Evolutionary conservation across 768 basidiomycete genomes (phyloP).

Genomic region (Stropharia rugosoannulata): DNA sequence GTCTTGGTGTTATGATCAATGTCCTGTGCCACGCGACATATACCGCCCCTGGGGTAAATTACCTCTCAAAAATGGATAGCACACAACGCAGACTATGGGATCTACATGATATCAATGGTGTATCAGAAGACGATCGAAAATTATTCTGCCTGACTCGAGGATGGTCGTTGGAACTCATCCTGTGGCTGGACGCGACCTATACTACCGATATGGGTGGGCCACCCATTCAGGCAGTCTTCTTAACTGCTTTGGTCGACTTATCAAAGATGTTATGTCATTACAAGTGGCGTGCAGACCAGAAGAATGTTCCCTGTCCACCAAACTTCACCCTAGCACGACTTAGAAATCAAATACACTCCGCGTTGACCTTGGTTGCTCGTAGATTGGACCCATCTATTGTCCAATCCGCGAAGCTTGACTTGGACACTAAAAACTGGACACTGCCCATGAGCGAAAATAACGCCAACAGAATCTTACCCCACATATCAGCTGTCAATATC

Average conservation of each 20-base stretch:
- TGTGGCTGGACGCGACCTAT: not conserved
- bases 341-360: not conserved
- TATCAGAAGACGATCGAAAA: not conserved
- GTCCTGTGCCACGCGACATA: not conserved
- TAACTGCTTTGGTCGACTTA: not conserved
- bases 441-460: too few species aligned
- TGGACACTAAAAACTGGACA: too few species aligned
- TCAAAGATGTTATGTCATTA: not conserved
- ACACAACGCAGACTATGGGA: not conserved
- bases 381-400: too few species aligned
- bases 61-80: not conserved
- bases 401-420: too few species aligned
- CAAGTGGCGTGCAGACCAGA: not conserved
- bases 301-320: not conserved
- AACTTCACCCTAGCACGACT: not conserved
- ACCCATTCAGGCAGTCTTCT: not conserved
- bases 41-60: not conserved
- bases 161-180: not conserved
- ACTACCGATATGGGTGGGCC: not conserved
- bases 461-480: too few species aligned
- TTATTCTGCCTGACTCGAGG: not conserved
- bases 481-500: too few species aligned
- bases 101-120: not conserved
- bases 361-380: too few species aligned
- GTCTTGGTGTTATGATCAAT: not conserved